Percentiles rank a stretch among this genome's conserved stretches.
Conservation (phyloP, 2,329 filamentous ascomycete genomes). For the Monosporascus sp. region DNA sequence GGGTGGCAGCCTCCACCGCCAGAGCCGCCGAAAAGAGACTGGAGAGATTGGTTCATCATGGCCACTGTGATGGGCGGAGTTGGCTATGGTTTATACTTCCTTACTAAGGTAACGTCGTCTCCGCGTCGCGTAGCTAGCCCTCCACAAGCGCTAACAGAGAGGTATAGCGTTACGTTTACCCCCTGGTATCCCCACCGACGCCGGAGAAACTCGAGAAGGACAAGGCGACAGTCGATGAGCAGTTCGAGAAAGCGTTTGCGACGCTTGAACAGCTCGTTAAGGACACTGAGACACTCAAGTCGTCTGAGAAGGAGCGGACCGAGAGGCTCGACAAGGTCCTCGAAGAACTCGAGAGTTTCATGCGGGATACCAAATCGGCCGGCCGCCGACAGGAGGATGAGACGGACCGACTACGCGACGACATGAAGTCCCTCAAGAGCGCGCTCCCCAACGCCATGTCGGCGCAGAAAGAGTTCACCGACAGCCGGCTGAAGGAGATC, state of each 20-base stretch:
- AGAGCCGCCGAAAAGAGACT: constrained; percentile 74
- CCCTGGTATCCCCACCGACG: constrained; percentile 87
- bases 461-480: constrained; percentile 78
- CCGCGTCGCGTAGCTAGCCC: not conserved
- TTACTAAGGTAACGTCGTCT: constrained; percentile 65
- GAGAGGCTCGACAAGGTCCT: constrained; percentile 78
- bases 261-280: constrained; percentile 87
- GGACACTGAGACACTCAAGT: constrained; percentile 85
- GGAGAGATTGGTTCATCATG: constrained; percentile 99
- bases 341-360: constrained; percentile 76
- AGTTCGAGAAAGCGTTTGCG: constrained; percentile 87
- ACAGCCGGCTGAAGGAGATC: constrained; percentile 77
- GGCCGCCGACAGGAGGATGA: constrained; percentile 83
- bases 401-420: constrained; percentile 77
- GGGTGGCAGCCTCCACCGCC: constrained; percentile 55
- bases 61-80: constrained; percentile 89
- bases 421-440: constrained; percentile 77
- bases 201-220: constrained; percentile 91
- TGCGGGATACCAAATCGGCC: constrained; percentile 75
- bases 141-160: constrained; percentile 10
- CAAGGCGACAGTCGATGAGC: constrained; percentile 86
- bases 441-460: constrained; percentile 85
- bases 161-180: constrained; percentile 77
- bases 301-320: constrained; percentile 78
- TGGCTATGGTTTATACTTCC: constrained; percentile 79